A percentile compares a stretch with the other conserved stretches of the same genome.
Conservation (phyloP, 2,329 filamentous ascomycete genomes). For the Botrytis fragariae region DNA sequence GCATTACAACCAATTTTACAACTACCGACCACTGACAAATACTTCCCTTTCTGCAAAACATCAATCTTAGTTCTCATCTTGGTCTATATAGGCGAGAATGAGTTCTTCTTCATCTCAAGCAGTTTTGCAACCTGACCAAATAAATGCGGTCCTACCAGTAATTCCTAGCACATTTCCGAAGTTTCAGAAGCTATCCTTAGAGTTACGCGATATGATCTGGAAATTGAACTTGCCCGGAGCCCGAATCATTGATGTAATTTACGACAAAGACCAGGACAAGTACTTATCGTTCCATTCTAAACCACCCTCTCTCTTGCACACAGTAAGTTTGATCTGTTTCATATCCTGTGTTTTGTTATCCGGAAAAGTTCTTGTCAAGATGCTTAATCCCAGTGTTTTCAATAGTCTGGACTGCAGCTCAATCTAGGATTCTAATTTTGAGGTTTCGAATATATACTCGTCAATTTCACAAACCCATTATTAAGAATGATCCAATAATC, state of each 20-base stretch:
- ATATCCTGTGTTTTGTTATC: background rate
- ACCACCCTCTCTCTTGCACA: background rate
- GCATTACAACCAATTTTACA: background rate
- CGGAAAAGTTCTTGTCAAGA: background rate
- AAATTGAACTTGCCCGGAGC: background rate
- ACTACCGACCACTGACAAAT: background rate
- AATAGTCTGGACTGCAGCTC: background rate
- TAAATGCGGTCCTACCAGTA: background rate
- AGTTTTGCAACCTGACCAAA: no score
- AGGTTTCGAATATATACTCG: background rate
- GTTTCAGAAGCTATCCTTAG: background rate
- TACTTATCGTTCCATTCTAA: slow-evolving; percentile 3
- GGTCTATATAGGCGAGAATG: background rate
- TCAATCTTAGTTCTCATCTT: background rate
- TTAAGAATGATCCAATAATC: background rate
- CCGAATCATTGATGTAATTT: slow-evolving; percentile 10
- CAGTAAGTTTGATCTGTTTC: background rate
- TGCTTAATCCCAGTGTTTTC: background rate
- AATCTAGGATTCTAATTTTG: background rate
- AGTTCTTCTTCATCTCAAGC: background rate
- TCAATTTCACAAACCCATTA: background rate
- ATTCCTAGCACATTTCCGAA: background rate
- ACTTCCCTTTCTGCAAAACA: background rate
- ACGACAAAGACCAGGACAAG: slow-evolving; percentile 9
- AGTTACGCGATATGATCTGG: slow-evolving; percentile 3